Base-by-base conservation (phyloP, 257 asterid species). In the Cynanchum wilfordii region DNA sequence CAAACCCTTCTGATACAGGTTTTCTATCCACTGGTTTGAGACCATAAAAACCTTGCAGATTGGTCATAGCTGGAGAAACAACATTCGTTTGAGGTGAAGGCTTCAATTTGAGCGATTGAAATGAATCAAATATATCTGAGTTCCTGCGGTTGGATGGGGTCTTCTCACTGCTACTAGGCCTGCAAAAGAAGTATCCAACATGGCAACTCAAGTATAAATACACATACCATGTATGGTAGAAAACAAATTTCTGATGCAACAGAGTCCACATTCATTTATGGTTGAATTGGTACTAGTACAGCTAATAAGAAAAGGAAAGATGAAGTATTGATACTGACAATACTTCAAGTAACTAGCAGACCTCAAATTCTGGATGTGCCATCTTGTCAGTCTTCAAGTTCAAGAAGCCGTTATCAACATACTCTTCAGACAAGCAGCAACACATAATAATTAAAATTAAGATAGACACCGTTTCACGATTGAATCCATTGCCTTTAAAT, bases 101-200 rank as follows among this genome's bases (percentile, higher is more conserved):
- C 71, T 82, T 84, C 79, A 87, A 68, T 84, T 83, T 89, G 75
- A 90, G 79, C 15, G 98, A 93, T 65, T 81, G 92, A 75, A 93
- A 87, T 20, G 96, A 80, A 79, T 91, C 96, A 5, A 85, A 90
- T 45, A 93, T 24, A 80, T 90, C 94, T 66, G 98, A 87, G 72
- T 87, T 83, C 68, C 97, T 78, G 49, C 82, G 89, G 55, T 57
- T 73, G 55, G 85, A 73, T 52, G 76, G 76, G 66, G 83, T 75
- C 81, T 80, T 81, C 71, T 82, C 89, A 33, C 85, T 79, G 84
- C 85, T 82, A 75, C 75, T 82, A 73, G 90, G 85, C 80, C 98
- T 90, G 97, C 81, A 79, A 71, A 63, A 49, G 59, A 44, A 81
- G 68, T 76, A 70, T 77, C 24, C 78, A 62, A 68, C n/a, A n/a